phyloP scores from a whole-genome alignment of 2,329 filamentous ascomycete species.

The Grosmannia penicillata region DNA sequence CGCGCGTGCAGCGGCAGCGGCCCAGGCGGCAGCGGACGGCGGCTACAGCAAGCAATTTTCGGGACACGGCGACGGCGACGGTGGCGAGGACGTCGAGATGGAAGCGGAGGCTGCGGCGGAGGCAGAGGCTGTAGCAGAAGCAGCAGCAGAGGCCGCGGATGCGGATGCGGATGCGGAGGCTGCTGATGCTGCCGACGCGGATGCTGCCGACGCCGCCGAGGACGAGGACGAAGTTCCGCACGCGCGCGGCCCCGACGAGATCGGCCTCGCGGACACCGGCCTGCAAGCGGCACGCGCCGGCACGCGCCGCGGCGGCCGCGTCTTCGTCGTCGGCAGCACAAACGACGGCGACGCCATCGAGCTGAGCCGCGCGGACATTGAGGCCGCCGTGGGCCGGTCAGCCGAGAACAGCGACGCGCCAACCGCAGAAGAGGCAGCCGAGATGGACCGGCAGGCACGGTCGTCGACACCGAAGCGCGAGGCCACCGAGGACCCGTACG shows the following conservation, averaged over 20 bases:
- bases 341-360: conserved; percentile 31
- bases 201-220: conserved; percentile 7
- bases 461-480: conserved; percentile 34
- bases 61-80: conserved; percentile 4
- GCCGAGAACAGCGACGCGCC: conserved; percentile 10
- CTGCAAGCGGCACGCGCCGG: conserved; percentile 37
- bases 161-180: conserved; percentile 5
- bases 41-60: conserved; percentile 3
- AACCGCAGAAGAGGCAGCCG: conserved; percentile 17
- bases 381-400: conserved; percentile 38
- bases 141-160: conserved; percentile 7
- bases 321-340: not conserved
- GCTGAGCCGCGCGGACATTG: too few relatives aligned
- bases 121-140: not conserved
- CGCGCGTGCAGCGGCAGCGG: conserved; percentile 21
- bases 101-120: conserved; percentile 11
- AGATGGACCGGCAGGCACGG: not conserved
- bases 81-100: not conserved
- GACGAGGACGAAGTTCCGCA: conserved; percentile 53
- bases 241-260: conserved; percentile 68
- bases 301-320: conserved; percentile 18
- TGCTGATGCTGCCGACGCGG: conserved; percentile 3
- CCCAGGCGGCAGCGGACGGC: conserved; percentile 6
- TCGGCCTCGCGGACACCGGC: conserved; percentile 78
- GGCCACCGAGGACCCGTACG: conserved; percentile 27